Conservation (phyloP, 345 rosid species). For the Mercurialis annua region DNA sequence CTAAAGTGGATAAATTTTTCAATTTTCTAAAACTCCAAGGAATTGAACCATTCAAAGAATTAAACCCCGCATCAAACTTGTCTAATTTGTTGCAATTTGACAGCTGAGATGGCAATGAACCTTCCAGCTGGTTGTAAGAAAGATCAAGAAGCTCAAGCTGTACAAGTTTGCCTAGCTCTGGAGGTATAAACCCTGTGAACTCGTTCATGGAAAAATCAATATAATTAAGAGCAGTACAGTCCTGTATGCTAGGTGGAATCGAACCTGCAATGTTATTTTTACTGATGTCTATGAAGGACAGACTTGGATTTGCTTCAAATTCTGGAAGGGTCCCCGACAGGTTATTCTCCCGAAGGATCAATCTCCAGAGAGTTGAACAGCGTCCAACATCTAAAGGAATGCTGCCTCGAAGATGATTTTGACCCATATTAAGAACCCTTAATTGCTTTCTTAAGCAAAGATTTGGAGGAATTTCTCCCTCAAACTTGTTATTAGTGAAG, state of each 20-base stretch:
- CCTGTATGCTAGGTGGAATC: constrained; percentile 54
- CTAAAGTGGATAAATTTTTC: constrained; percentile 49
- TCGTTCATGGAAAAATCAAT: constrained; percentile 61
- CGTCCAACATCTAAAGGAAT: constrained; percentile 53
- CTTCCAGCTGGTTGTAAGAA: constrained; percentile 57
- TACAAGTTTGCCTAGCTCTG: constrained; percentile 49
- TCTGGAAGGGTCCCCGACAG: constrained; percentile 59
- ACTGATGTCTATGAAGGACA: constrained; percentile 51
- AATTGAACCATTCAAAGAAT: constrained; percentile 55
- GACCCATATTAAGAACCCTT: constrained; percentile 49
- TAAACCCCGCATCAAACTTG: constrained; percentile 58
- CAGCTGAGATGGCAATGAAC: constrained; percentile 59
- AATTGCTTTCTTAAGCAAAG: constrained; percentile 59
- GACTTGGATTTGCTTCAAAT: constrained; percentile 43
- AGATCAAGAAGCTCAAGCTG: constrained; percentile 42
- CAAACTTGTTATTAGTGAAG: constrained; percentile 53
- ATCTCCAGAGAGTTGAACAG: constrained; percentile 55
- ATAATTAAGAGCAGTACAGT: constrained; percentile 40
- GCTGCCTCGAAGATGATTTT: constrained; percentile 54
- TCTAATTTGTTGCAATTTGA: constrained; percentile 42
- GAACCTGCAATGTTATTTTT: constrained; percentile 53
- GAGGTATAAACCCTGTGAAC: constrained; percentile 54
- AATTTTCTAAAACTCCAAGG: constrained; percentile 45
- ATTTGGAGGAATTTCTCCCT: constrained; percentile 62
- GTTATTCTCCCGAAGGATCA: constrained; percentile 54